phyloP scores from a whole-genome alignment of 495 filamentous ascomycete genomes.

The Penicillium pancosmium region DNA sequence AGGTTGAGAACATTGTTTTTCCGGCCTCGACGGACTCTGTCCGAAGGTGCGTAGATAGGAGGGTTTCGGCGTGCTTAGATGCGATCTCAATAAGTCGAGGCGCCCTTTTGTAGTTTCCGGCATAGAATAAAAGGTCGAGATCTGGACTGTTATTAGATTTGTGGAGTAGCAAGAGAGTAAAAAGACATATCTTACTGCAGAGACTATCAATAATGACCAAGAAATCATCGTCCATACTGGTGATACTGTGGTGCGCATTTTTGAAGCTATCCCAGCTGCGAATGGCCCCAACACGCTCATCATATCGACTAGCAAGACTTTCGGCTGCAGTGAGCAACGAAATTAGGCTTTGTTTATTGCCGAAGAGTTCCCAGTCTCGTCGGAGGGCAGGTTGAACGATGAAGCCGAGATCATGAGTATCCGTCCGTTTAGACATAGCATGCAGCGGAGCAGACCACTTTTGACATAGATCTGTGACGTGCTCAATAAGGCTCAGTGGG shows the following conservation, averaged over 20 bases:
- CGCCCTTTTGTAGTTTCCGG: conserved; percentile 32
- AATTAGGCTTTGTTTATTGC: conserved; percentile 23
- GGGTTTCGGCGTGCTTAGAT: conserved; percentile 36
- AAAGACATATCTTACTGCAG: conserved; percentile 6
- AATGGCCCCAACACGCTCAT: conserved; percentile 36
- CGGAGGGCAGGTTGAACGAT: conserved; percentile 35
- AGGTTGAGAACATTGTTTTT: conserved; percentile 27
- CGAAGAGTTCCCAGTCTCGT: conserved; percentile 36
- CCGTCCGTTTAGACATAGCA: conserved; percentile 25
- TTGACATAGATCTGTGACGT: no score
- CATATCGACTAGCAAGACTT: conserved; percentile 39
- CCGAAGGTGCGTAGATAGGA: conserved; percentile 33
- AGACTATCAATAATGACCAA: conserved; percentile 18
- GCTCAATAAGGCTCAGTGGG: no score
- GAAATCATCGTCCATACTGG: conserved; percentile 7
- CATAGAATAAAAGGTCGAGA: conserved; percentile 48
- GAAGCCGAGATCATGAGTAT: conserved; percentile 51
- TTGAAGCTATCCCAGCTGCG: conserved; percentile 37
- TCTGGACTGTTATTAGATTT: conserved; percentile 19
- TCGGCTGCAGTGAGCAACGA: conserved; percentile 34
- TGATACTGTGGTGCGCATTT: background rate
- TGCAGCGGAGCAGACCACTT: conserved; percentile 21
- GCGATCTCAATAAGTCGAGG: conserved; percentile 35
- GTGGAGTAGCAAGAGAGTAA: no score
- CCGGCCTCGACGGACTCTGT: conserved; percentile 20